Base-by-base conservation (phyloP, 805 yeast species). In the Saccharomycopsis synnaedendra region DNA sequence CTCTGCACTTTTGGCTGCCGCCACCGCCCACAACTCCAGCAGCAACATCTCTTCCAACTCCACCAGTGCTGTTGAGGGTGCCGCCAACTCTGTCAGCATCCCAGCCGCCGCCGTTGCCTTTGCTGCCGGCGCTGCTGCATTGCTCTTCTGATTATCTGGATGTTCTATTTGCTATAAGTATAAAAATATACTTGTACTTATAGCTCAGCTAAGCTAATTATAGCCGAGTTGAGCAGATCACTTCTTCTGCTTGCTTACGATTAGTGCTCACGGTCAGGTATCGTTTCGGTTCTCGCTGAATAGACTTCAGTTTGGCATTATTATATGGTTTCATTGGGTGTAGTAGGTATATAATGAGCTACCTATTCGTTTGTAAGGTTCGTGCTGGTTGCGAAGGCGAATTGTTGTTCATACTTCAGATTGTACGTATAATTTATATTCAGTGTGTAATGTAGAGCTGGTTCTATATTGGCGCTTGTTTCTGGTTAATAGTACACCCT, bases 81-180 rank as follows among this genome's bases (percentile, higher is more conserved):
- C 37, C 10, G 49, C 39, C 45, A 35, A 34, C 27, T 19, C 38
- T 19, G 39, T 40, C 32, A 54, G 42, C 43, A 32, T 41, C 36
- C 49, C 52, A 40, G 44, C 32, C 30, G 31, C 32, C 5, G 52
- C 44, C 33, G 48, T 38, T 41, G 52, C 44, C 11, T 42, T 44
- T 45, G 50, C 42, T 34, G 47, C 47, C 41, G 57, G 55, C 47
- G 53, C 41, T 27, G 51, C 51, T 38, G 56, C 49, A 45, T 34
- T 47, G 43, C 43, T 47, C 43, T 42, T 47, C 19, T 47, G 43
- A 47, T 43, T 31, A 19, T 19, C 31, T 10, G 28, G 5, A 11
- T 8, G 29, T n/a, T 10, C 31, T n/a, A n/a, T 5, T 10, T 6
- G 45, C 35, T 9, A 11, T 36, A 11, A 5, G n/a, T n/a, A 34